Percentiles rank a stretch among this genome's conserved stretches.
Conservation (phyloP, 2,329 filamentous ascomycete species). For the Eutypa lata region DNA sequence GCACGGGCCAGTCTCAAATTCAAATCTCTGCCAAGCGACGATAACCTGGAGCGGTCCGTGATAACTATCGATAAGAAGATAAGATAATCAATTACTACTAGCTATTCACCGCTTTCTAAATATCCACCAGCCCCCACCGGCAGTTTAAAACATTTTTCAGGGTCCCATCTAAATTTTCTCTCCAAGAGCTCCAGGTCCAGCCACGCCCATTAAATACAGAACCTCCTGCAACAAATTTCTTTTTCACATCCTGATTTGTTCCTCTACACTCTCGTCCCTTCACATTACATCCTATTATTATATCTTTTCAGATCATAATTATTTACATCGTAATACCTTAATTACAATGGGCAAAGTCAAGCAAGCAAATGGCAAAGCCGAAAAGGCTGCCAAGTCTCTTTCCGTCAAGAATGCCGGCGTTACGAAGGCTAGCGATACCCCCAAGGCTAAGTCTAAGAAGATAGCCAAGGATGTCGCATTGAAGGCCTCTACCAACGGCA, state of each 20-base stretch:
- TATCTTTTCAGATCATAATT: slow-evolving; percentile 11
- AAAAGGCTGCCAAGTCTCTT: slow-evolving; percentile 49
- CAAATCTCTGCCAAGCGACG: too few relatives aligned
- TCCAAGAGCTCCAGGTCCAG: slow-evolving; percentile 11
- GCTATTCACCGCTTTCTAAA: slow-evolving; percentile 24
- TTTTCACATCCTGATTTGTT: not conserved
- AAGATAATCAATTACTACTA: slow-evolving; percentile 7
- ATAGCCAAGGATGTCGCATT: slow-evolving; percentile 57
- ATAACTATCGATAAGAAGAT: slow-evolving; percentile 3
- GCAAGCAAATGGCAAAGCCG: slow-evolving; percentile 52
- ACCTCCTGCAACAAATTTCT: not conserved
- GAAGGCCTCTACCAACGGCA: slow-evolving; percentile 37
- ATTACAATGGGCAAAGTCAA: slow-evolving; percentile 65
- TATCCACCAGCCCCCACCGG: slow-evolving; percentile 18
- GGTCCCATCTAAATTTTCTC: slow-evolving; percentile 15
- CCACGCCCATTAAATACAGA: slow-evolving; percentile 16
- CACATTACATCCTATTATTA: slow-evolving; percentile 6
- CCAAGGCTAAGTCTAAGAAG: slow-evolving; percentile 66
- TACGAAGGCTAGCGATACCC: slow-evolving; percentile 63
- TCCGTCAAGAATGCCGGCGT: slow-evolving; percentile 64
- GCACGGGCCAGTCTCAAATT: too few relatives aligned
- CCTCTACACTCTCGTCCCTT: slow-evolving; percentile 1
- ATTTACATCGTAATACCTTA: slow-evolving; percentile 13
- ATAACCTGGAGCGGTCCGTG: too few relatives aligned
- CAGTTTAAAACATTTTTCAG: slow-evolving; percentile 22